Percentiles rank a stretch among this genome's conserved stretches.
Conservation (phyloP, 176 grass and related monocot species). For the Cenchrus americanus region DNA sequence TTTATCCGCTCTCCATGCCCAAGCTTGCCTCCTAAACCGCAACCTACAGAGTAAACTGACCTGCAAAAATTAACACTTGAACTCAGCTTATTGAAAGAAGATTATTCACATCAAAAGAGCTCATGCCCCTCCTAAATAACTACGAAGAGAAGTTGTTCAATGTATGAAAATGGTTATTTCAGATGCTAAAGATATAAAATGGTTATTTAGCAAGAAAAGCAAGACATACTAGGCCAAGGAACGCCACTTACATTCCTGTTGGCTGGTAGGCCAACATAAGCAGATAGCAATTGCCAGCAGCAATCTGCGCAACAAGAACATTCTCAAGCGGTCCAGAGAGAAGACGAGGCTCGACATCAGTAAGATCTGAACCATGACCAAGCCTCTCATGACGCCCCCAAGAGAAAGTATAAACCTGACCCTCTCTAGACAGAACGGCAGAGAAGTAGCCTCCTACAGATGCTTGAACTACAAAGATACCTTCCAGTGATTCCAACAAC, state of each 20-base stretch:
- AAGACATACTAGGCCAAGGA: not conserved
- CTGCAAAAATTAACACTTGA: conserved; percentile 42
- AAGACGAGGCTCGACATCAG: conserved; percentile 51
- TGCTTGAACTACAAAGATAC: conserved; percentile 68
- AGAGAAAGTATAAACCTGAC: conserved; percentile 63
- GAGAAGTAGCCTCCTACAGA: conserved; percentile 59
- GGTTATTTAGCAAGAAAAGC: no score
- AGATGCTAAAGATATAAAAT: no score
- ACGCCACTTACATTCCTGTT: conserved; percentile 56
- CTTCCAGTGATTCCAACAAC: conserved; percentile 64
- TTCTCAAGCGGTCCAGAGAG: conserved; percentile 54
- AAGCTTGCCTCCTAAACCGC: conserved; percentile 70
- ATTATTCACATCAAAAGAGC: not conserved
- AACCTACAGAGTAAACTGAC: conserved; percentile 72
- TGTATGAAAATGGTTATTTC: not conserved
- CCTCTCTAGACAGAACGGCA: conserved; percentile 70
- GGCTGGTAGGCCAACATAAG: conserved; percentile 63
- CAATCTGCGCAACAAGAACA: conserved; percentile 60
- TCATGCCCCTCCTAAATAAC: not conserved
- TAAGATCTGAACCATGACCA: conserved; percentile 46
- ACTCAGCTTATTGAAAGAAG: not conserved
- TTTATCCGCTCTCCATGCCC: conserved; percentile 51
- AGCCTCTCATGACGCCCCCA: conserved; percentile 56
- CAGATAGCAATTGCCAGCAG: conserved; percentile 72
- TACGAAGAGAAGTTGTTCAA: not conserved